Evolutionary conservation across 2,329 filamentous ascomycete genomes (phyloP).

Genomic region (Sporothrix brasiliensis): DNA sequence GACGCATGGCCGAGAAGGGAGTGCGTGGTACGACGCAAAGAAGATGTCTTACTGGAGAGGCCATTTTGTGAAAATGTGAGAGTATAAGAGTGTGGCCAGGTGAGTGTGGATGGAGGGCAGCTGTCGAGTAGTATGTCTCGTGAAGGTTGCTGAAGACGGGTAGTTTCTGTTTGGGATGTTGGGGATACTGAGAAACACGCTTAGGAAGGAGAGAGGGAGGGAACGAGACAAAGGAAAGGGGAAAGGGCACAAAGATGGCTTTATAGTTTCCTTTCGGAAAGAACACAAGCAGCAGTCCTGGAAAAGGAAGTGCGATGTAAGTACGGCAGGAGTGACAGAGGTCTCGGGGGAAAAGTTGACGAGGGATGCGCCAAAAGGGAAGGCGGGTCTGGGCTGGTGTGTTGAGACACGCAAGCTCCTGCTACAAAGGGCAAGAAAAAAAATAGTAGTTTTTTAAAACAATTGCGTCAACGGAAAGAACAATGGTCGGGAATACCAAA

Average conservation of each 20-base stretch:
- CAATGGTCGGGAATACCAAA: background rate
- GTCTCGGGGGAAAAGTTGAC: background rate
- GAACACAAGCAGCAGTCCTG: conserved; percentile 11
- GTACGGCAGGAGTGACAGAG: background rate
- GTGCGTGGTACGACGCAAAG: background rate
- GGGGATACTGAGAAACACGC: background rate
- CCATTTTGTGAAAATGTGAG: conserved; percentile 15
- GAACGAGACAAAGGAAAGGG: background rate
- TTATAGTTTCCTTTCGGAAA: conserved; percentile 2
- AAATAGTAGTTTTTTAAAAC: background rate
- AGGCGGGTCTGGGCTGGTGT: background rate
- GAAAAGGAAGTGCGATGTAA: background rate
- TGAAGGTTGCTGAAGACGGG: background rate
- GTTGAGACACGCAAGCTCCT: conserved; percentile 12
- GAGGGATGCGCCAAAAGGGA: conserved; percentile 11
- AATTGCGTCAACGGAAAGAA: background rate
- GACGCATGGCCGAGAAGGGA: background rate
- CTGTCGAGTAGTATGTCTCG: conserved; percentile 1
- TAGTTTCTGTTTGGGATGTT: conserved; percentile 6
- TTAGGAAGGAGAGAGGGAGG: background rate
- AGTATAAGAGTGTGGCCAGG: background rate
- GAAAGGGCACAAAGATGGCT: background rate
- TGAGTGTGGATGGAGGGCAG: background rate
- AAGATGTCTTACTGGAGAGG: conserved; percentile 8
- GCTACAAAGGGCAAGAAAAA: background rate